A percentile compares a stretch with the other conserved stretches of the same genome.
These are phyloP conservation scores for Astragalus glycyphyllos DNA, from an alignment of 306 rosid genomes.

Conservation along the genomic window DNA sequence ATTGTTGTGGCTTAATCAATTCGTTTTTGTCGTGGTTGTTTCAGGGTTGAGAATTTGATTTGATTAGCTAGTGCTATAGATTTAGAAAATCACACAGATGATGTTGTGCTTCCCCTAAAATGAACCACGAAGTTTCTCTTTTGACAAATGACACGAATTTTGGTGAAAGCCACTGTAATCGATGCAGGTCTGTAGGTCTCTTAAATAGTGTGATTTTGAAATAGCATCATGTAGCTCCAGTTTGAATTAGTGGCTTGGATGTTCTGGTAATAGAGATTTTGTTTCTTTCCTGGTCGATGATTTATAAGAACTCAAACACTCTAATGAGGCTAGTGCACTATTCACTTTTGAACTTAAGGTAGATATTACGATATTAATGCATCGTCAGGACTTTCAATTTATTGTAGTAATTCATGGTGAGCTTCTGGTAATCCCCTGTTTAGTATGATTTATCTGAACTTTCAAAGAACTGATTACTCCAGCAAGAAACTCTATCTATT, in stretches of 20 bases:
- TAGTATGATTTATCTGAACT: constrained; percentile 4
- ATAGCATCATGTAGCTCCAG: background rate
- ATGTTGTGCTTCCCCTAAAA: background rate
- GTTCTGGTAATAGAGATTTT: constrained; percentile 2
- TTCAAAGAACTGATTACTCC: constrained; percentile 17
- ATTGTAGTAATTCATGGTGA: background rate
- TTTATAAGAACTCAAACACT: background rate
- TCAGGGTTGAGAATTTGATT: background rate
- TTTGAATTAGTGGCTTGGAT: constrained; percentile 20
- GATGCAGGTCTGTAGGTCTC: background rate
- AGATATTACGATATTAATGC: constrained; percentile 8
- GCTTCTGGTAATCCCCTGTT: background rate
- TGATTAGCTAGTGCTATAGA: background rate
- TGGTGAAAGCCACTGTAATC: background rate
- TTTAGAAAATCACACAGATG: too few relatives aligned
- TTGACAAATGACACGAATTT: background rate
- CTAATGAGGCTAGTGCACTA: background rate
- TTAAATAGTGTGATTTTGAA: background rate
- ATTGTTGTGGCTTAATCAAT: background rate
- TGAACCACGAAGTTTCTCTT: background rate
- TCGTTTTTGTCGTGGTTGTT: background rate
- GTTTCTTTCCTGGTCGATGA: background rate
- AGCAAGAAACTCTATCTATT: background rate
- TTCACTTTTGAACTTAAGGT: constrained; percentile 5
- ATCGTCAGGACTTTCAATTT: constrained; percentile 4